Percentiles rank a stretch among this genome's conserved stretches.
phyloP scores from a whole-genome alignment of 2,329 filamentous ascomycete genomes.

The Aureobasidium melanogenum region DNA sequence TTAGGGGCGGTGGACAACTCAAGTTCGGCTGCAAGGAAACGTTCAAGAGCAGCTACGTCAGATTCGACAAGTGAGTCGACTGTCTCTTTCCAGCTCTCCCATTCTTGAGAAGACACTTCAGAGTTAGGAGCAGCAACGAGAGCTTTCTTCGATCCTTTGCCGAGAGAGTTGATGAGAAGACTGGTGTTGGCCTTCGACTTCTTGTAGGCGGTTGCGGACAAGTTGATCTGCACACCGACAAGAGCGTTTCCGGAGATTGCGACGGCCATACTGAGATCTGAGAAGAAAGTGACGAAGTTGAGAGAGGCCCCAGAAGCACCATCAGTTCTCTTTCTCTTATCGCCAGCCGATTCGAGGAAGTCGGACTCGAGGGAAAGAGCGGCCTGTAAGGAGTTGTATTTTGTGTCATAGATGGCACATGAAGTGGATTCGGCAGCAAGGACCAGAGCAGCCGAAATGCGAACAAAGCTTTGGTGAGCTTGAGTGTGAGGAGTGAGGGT shows the following conservation, averaged over 20 bases:
- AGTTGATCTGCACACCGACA: conserved; percentile 52
- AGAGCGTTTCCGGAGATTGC: conserved; percentile 56
- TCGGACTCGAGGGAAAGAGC: conserved; percentile 27
- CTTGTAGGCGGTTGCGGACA: conserved; percentile 26
- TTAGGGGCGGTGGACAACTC: conserved; percentile 4
- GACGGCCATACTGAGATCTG: conserved; percentile 57
- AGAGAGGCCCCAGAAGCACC: not conserved
- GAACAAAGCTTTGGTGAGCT: conserved; percentile 52
- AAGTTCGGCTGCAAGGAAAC: conserved; percentile 22
- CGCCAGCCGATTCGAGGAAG: conserved; percentile 9
- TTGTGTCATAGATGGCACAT: conserved; percentile 59
- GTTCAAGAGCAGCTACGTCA: conserved; percentile 21
- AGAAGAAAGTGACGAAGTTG: conserved; percentile 43
- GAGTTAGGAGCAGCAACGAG: not conserved
- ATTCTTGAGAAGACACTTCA: conserved; percentile 7
- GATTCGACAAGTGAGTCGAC: conserved; percentile 19
- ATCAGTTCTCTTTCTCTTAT: conserved; percentile 14
- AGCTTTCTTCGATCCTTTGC: conserved; percentile 46
- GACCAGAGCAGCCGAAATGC: conserved; percentile 58
- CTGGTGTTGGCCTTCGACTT: conserved; percentile 36
- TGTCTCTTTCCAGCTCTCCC: conserved; percentile 22
- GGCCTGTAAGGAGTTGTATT: conserved; percentile 48
- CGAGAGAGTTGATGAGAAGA: conserved; percentile 64
- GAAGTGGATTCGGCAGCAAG: conserved; percentile 50
- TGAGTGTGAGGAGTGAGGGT: conserved; percentile 34